Evolutionary conservation across 225 moss, liverwort and hornwort genomes (phyloP).

Genomic region (Takakia lepidozioides): DNA sequence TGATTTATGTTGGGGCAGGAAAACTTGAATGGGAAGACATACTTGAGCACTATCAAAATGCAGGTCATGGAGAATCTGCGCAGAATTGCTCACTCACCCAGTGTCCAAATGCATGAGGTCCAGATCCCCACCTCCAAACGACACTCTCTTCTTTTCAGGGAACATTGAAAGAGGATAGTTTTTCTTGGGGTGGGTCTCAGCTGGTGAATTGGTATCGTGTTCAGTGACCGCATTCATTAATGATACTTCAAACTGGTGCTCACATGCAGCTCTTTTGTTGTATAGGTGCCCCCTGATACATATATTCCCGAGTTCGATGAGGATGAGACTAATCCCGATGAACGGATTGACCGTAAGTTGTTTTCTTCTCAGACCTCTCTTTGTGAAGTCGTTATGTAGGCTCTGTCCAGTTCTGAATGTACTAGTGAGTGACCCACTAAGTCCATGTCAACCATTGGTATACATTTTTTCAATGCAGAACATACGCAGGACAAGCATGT

Average conservation of each 20-base stretch:
- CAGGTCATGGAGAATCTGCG: conserved; percentile 95
- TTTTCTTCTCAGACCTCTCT: not conserved
- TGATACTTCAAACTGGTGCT: not conserved
- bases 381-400: not conserved
- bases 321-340: conserved; percentile 82
- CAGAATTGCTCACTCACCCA: conserved; percentile 85
- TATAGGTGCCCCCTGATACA: conserved; percentile 84
- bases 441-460: too few species aligned
- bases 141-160: not conserved
- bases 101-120: conserved; percentile 99
- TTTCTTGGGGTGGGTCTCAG: too few species aligned
- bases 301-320: conserved; percentile 90
- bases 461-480: conserved; percentile 37
- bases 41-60: conserved; percentile 78
- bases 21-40: conserved; percentile 81
- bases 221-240: too few species aligned
- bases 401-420: not conserved
- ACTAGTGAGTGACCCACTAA: too few species aligned
- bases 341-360: conserved; percentile 90
- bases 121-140: not conserved
- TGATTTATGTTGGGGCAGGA: conserved; percentile 75
- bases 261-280: not conserved
- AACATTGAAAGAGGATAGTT: not conserved
- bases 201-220: too few species aligned
- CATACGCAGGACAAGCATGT: conserved; percentile 89